Evolutionary conservation across 2,329 filamentous ascomycete genomes (phyloP).

Genomic region (Talaromyces atroroseus): DNA sequence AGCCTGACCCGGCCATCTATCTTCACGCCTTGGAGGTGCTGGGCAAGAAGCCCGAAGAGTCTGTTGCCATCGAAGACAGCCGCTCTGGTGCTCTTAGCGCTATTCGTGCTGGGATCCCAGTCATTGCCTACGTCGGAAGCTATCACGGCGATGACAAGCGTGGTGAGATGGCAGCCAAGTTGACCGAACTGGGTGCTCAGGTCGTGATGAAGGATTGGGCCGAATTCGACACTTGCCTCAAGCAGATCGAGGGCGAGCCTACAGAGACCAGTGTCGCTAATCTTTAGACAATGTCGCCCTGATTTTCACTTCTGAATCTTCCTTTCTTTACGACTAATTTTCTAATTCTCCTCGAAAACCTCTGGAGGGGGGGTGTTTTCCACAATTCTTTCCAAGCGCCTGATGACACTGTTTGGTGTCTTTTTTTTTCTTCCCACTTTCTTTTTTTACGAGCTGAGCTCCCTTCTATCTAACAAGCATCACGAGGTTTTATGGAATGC

Average conservation of each 20-base stretch:
- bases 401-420: not conserved
- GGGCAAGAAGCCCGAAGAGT: constrained; percentile 65
- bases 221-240: constrained; percentile 40
- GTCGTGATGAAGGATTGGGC: constrained; percentile 53
- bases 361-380: too few relatives aligned
- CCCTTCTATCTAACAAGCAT: constrained; percentile 8
- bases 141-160: constrained; percentile 58
- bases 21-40: constrained; percentile 68
- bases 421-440: not conserved
- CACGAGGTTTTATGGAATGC: constrained; percentile 14
- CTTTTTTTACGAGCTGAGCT: constrained; percentile 2
- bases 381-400: not conserved
- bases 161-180: constrained; percentile 58
- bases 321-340: not conserved
- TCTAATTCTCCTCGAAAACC: not conserved
- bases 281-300: not conserved
- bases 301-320: not conserved
- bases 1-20: constrained; percentile 89
- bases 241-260: constrained; percentile 33
- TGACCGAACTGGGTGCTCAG: constrained; percentile 58
- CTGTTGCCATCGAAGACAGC: constrained; percentile 80
- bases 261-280: constrained; percentile 4
- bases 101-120: constrained; percentile 70
- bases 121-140: constrained; percentile 79
- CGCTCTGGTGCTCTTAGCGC: constrained; percentile 76